Base-by-base conservation (phyloP, 2,329 filamentous ascomycete species). In the Sclerotinia sclerotiorum region DNA sequence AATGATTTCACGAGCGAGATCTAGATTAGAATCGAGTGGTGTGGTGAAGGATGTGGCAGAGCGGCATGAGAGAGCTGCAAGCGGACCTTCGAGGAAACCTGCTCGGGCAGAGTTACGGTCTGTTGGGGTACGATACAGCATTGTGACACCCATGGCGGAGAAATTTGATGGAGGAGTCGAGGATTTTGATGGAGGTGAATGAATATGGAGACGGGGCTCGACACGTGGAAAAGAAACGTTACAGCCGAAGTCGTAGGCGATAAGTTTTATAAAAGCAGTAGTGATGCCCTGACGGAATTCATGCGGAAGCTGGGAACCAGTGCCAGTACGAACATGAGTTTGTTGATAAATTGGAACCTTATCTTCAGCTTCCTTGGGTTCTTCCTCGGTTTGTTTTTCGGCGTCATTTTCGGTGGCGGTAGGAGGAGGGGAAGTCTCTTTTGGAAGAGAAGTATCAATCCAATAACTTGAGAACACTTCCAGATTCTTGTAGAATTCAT, bases 241-340 rank as follows among this genome's bases (percentile, higher is more conserved):
- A 77, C 87, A 89, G 63, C 86, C 85, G 76, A 89, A 90, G 71
- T 89, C 87, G 73, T 89, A 90, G 24, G 86, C 83, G 21, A 90
- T 83, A 5, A 90, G 82, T 76, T 89, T 89, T 68, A 89, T 77
- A 68, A 89, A 89, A 48, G 87, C 83, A 3, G 83, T 81, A 17
- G 87, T 72, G n/a, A 89, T 79, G 66, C 82, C 82, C 67, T 87
- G 83, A 42, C 87, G 84, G 73, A 82, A 84, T 62, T 88, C 85
- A 8, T 83, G 75, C 0, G 87, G 87, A 82, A 88, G 88, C 58
- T 83, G 79, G n/a, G 79, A 77, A 13, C 87, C 87, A 2, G 81
- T 74, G 15, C 80, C 80, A 3, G 82, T 84, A 55, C 87, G 84
- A 60, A 72, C 51, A 51, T 71, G 74, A 63, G 61, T 72, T 60